Base-by-base conservation (phyloP, 2,329 filamentous ascomycete species). In the Colletotrichum scovillei region DNA sequence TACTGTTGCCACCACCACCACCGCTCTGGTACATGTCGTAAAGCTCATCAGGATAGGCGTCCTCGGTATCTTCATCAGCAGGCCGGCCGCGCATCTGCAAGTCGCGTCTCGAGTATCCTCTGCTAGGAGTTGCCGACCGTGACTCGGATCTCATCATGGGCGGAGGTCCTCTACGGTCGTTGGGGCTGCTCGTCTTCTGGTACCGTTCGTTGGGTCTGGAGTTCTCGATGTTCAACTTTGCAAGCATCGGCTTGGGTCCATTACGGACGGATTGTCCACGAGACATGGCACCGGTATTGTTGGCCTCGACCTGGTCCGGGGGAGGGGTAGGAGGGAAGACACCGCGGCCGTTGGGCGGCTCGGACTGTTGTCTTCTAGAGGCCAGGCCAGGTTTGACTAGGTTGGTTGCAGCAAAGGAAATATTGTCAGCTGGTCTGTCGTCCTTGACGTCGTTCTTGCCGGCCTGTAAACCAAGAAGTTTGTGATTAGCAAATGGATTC, bases 301-400 rank as follows among this genome's bases (percentile, higher is more conserved):
- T 75, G 4, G 83, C 82, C 78, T 92, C 93, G 77, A 98, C 95
- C 75, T 90, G 90, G 86, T 99, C 97, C 6, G 97, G 97, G 7
- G 97, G 97, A 53, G 97, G 97, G n/a, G 97, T 98, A n/a, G 97
- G 97, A 22, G 97, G 97, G 85, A 98, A 98, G 75, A 96, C 90
- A 78, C 94, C 94, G 78, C 95, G 92, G 11, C 72, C 72, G 80
- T 90, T 91, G 0, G 94, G 94, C 9, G 95, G 94, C 80, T 97
- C 95, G 22, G 94, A 97, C 80, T 97, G 94, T 78, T 97, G 94
- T 79, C 93, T 90, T 76, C 94, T 91, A 79, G 93, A 96, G 77
- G 90, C 89, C 42, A 98, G 86, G 63, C 93, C 94, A 38, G 94
- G 93, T 81, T 97, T 97, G 74, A 98, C 96, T 9, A 98, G 90